Evolutionary conservation across 805 yeast species (phyloP).

Genomic region (Millerago galiae): DNA sequence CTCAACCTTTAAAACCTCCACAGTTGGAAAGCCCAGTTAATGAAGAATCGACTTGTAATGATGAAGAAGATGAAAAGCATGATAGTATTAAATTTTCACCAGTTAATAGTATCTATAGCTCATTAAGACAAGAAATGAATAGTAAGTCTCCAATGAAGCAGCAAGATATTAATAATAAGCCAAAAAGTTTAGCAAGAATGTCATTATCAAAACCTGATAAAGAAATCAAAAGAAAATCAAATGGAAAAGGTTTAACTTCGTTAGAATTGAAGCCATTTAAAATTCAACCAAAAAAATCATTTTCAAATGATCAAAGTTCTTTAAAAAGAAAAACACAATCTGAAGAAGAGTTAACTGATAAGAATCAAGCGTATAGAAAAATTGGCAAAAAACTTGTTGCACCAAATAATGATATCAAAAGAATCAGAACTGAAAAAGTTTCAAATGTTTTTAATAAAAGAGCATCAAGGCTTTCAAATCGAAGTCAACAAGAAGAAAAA

Average conservation of each 20-base stretch:
- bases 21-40: constrained; percentile 4
- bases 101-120: constrained; percentile 23
- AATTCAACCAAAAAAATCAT: constrained; percentile 15
- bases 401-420: constrained; percentile 19
- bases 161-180: constrained; percentile 4
- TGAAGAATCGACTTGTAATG: constrained; percentile 1
- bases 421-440: constrained; percentile 22
- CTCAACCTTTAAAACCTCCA: background rate
- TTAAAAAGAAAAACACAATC: constrained; percentile 15
- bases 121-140: constrained; percentile 21
- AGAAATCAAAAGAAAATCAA: constrained; percentile 13
- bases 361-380: constrained; percentile 18
- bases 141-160: constrained; percentile 8
- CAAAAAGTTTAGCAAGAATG: constrained; percentile 18
- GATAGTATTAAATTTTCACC: constrained; percentile 21
- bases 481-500: constrained; percentile 3
- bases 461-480: constrained; percentile 21
- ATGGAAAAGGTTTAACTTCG: constrained; percentile 16
- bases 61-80: constrained; percentile 11
- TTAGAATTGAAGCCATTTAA: constrained; percentile 14
- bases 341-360: constrained; percentile 13
- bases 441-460: constrained; percentile 18
- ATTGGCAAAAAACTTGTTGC: constrained; percentile 21
- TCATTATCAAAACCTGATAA: constrained; percentile 19
- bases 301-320: constrained; percentile 9